These are phyloP conservation scores for Penicillium arizonense DNA, from an alignment of 495 filamentous ascomycete genomes.

Conservation along the genomic window DNA sequence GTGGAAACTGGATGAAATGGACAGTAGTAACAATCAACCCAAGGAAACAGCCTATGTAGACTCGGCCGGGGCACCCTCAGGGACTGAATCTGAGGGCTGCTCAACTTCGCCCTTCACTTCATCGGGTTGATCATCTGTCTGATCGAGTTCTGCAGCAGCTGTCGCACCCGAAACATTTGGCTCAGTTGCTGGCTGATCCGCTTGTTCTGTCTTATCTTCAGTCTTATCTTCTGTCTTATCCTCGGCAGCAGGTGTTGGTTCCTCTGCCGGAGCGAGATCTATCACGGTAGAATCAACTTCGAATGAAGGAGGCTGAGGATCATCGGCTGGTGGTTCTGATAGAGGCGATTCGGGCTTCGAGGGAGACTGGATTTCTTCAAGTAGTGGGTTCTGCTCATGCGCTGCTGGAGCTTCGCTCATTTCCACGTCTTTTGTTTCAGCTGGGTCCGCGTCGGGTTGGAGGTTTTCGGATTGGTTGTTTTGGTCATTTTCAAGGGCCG, in stretches of 20 bases:
- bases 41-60: no score
- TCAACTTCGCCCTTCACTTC: no score
- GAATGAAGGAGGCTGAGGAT: neutral
- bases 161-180: constrained; percentile 2
- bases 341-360: constrained; percentile 1
- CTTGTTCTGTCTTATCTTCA: neutral
- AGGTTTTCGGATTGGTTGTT: neutral
- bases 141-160: no score
- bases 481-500: neutral
- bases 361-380: neutral
- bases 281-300: neutral
- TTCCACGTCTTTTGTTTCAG: constrained; percentile 9
- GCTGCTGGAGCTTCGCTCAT: constrained; percentile 9
- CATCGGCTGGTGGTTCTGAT: neutral
- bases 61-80: no score
- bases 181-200: constrained; percentile 2
- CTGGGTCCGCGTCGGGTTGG: neutral
- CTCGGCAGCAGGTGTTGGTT: neutral
- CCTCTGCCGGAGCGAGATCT: neutral
- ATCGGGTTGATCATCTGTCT: no score
- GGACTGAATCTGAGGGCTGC: no score
- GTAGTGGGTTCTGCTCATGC: constrained; percentile 2
- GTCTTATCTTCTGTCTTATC: neutral
- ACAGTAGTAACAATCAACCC: no score
- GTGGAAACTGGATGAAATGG: no score